Base-by-base conservation (phyloP, 2,329 filamentous ascomycete species). In the Botrytis medusae region DNA sequence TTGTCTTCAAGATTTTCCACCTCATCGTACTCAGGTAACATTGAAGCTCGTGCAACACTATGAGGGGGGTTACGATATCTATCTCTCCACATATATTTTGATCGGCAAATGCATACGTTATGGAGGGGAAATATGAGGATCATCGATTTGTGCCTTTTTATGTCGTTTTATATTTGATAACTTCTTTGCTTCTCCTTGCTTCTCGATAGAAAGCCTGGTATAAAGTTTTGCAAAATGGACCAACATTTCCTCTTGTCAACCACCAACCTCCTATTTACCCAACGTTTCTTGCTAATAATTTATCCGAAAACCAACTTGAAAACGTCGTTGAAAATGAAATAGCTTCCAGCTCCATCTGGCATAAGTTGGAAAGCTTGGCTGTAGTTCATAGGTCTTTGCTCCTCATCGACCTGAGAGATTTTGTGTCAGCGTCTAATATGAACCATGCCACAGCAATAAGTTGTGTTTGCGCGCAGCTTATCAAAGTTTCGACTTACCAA, bases 281-380 rank as follows among this genome's bases (percentile, higher is more conserved):
- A 78, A 77, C 46, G 29, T 51, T 63, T 32, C n/a, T 68, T 37
- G 61, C 59, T 48, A 20, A 46, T 54, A 42, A 62, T n/a, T 76
- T 70, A 80, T 75, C 78, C 86, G 84, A 93, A 95, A 78, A 97
- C 89, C 75, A 98, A 89, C 85, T 93, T 93, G 90, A 98, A 98
- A 82, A 98, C 85, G 83, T 98, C 95, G 87, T 98, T 98, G 86
- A 91, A 91, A 82, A 98, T 92, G 83, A 89, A 98, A 86, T 92
- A 97, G 84, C 87, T 90, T 79, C 90, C 91, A 69, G 80, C 77
- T 42, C 84, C 84, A 72, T 94, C 92, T 75, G 90, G 91, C 77
- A 90, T 84, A 76, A 98, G 91, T 84, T 97, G 92, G 89, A 98
- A 98, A 73, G 89, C 85, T 85, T 98, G 95, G 73, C 91, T 91